Evolutionary conservation across 345 rosid genomes (phyloP), one percentile per base, ranked within the genome.

Genomic region (Eucalyptus erythrocorys): DNA sequence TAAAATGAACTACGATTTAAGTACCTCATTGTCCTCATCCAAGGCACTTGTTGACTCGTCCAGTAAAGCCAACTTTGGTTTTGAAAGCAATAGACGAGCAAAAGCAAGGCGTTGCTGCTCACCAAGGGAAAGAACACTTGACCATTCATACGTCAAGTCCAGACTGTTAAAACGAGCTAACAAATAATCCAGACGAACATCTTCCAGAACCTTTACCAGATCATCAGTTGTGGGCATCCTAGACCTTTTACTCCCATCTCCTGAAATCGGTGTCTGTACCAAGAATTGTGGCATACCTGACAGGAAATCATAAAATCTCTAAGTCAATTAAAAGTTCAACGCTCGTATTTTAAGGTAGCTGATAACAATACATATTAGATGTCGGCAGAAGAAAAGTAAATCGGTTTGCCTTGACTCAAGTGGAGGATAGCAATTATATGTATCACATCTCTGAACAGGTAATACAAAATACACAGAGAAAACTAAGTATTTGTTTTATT

Each of bases 81-180:
- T 95, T 87, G 96, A 92, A 88, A 97, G 95, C 92, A 97, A 90
- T 85, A 97, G 91, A 16, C 99, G 96, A 22, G 98, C 98, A 93
- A 97, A 95, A 81, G 99, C 98, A 48, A 96, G 97, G 85, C 98
- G 98, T 92, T 96, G 99, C 93, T 96, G 99, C 93, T 96, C 99
- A 7, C 99, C 99, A 48, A 96, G 96, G 91, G 99, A 97, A 85
- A 97, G 98, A 90, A 97, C 97, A 92, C 99, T 96, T 76, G 99
- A 95, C 99, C 99, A 97, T 92, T 97, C 99, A 26, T 89, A 88
- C 50, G 90, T 87, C 17, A 95, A 90, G 91, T 97, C 99, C 66
- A 97, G 92, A 88, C 96, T 92, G 86, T 91, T 90, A 87, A 95
- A 94, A 80, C 99, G 99, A 86, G 97, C 90, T 55, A 93, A 91